phyloP scores from a whole-genome alignment of 805 yeast genomes.

The Ogataea salicorniae region DNA sequence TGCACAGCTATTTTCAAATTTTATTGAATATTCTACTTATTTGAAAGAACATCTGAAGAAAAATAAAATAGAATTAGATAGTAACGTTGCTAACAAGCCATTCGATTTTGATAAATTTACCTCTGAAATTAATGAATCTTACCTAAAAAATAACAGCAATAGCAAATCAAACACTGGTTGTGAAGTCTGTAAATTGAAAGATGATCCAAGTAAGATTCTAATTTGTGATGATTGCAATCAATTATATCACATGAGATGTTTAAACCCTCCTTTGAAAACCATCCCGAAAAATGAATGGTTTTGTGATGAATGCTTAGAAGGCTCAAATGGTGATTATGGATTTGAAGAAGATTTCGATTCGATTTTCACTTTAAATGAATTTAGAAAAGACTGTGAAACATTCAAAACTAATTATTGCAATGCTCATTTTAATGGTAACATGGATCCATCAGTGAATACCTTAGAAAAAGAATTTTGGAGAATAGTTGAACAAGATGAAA shows the following conservation, averaged over 20 bases:
- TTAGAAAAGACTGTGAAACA: constrained; percentile 48
- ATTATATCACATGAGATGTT: constrained; percentile 62
- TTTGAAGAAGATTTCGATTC: constrained; percentile 64
- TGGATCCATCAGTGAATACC: constrained; percentile 34
- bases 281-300: constrained; percentile 67
- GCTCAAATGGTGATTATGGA: constrained; percentile 77
- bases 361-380: constrained; percentile 44
- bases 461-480: constrained; percentile 70
- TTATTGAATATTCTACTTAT: constrained; percentile 16
- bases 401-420: constrained; percentile 43
- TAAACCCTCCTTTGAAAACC: constrained; percentile 47
- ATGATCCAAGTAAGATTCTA: constrained; percentile 43
- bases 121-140: constrained; percentile 35
- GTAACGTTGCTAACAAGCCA: constrained; percentile 15
- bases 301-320: constrained; percentile 79
- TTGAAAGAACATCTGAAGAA: constrained; percentile 9
- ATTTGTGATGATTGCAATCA: constrained; percentile 73
- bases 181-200: constrained; percentile 40
- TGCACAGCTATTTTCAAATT: constrained; percentile 7
- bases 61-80: not conserved
- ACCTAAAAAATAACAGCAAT: constrained; percentile 4
- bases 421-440: constrained; percentile 24
- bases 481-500: constrained; percentile 22
- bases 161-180: constrained; percentile 17
- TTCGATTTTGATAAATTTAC: constrained; percentile 4